Conservation (phyloP, 1,284 basidiomycete species). For the Tausonia pullulans region DNA sequence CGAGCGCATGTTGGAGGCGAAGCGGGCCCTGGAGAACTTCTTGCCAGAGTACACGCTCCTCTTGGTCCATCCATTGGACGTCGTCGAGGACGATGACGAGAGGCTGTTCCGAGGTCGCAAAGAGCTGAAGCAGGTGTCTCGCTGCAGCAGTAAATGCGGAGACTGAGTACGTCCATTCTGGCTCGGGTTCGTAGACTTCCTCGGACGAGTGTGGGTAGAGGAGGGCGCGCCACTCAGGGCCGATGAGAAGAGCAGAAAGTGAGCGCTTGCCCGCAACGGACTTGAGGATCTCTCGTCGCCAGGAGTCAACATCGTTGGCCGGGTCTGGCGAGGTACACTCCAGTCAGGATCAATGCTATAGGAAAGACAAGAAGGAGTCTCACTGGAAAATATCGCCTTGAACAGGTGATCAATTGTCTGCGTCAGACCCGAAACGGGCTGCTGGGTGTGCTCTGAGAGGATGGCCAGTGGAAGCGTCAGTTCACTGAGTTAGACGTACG, state of each 20-base stretch:
- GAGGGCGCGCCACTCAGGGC: constrained; percentile 22
- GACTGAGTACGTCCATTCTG: constrained; percentile 22
- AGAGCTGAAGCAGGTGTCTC: constrained; percentile 25
- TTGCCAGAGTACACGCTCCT: constrained; percentile 2
- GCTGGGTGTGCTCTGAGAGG: constrained; percentile 24
- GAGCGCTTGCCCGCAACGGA: constrained; percentile 17
- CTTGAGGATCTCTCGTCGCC: no score
- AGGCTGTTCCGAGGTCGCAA: constrained; percentile 25
- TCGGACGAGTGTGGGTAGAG: constrained; percentile 18
- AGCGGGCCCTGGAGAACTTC: no score
- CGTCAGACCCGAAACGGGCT: constrained; percentile 28
- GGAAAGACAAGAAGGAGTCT: no score
- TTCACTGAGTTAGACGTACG: no score
- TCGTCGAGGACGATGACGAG: constrained; percentile 31
- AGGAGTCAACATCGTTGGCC: no score
- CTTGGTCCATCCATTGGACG: constrained; percentile 27
- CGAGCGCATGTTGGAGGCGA: no score
- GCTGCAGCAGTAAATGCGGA: no score
- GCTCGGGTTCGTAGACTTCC: constrained; percentile 4
- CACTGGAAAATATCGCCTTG: no score
- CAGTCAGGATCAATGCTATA: no score
- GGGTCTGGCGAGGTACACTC: no score
- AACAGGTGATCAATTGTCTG: constrained; percentile 23
- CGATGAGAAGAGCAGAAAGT: constrained; percentile 26
- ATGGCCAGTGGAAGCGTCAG: no score